Evolutionary conservation across 768 basidiomycete genomes (phyloP).

Genomic region (Sporobolomyces phaffii): DNA sequence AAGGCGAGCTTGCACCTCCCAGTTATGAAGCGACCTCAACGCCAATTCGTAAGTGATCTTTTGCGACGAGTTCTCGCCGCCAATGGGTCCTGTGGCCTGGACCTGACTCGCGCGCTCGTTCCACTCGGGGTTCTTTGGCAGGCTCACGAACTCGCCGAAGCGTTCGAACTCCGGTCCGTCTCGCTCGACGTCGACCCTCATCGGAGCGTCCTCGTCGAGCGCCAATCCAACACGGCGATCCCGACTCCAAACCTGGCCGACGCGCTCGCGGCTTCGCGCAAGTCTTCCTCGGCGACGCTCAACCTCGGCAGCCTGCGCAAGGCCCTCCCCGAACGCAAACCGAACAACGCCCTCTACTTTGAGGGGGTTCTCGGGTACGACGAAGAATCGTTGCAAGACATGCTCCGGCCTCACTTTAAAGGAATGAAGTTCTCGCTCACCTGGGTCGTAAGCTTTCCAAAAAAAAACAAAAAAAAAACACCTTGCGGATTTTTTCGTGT

Average conservation of each 20-base stretch:
- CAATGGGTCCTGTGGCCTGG: no score
- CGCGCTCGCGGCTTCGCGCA: constrained; percentile 22
- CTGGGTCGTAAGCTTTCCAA: constrained; percentile 37
- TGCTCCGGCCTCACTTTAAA: constrained; percentile 30
- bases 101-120: no score
- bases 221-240: constrained; percentile 29
- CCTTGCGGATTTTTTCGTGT: no score
- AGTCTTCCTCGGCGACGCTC: constrained; percentile 19
- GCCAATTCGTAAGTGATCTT: constrained; percentile 63
- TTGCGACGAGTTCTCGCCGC: constrained; percentile 3
- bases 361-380: constrained; percentile 41
- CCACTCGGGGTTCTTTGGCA: no score
- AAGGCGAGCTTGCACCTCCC: constrained; percentile 68
- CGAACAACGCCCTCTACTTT: constrained; percentile 39
- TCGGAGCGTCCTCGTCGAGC: constrained; percentile 46
- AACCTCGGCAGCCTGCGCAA: constrained; percentile 29
- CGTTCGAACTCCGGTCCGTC: constrained; percentile 76
- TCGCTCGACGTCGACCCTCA: constrained; percentile 89
- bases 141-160: constrained; percentile 57
- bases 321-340: constrained; percentile 19
- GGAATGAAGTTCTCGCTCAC: constrained; percentile 26
- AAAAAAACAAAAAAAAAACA: no score
- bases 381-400: constrained; percentile 29
- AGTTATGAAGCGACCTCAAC: constrained; percentile 68
- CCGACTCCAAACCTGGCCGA: constrained; percentile 35